phyloP scores from a whole-genome alignment of 176 grass and related monocot species.

The Puccinellia tenuiflora region DNA sequence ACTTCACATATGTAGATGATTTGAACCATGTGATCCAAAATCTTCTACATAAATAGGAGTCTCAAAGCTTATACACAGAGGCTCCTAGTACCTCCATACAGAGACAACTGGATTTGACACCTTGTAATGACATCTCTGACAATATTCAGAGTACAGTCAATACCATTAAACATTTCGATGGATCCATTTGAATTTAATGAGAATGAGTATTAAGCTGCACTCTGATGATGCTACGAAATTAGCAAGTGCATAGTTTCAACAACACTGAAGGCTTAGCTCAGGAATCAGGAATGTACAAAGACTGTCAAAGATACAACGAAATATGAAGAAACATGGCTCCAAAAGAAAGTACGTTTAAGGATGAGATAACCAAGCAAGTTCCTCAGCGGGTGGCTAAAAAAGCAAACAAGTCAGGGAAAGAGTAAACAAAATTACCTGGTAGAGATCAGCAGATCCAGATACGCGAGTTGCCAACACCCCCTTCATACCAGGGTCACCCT shows the following conservation, averaged over 20 bases:
- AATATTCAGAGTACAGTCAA: constrained; percentile 5
- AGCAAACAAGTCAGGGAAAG: not conserved
- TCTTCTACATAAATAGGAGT: constrained; percentile 5
- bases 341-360: not conserved
- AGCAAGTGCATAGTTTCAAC: not conserved
- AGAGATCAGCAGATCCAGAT: constrained; percentile 95
- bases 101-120: not conserved
- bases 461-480: constrained; percentile 85
- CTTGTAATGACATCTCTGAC: not conserved
- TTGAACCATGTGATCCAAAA: not conserved
- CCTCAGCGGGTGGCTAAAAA: not conserved
- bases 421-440: constrained; percentile 51
- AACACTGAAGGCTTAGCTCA: not conserved
- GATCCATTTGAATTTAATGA: not conserved
- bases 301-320: not conserved
- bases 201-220: not conserved
- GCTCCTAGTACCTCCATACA: not conserved
- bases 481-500: constrained; percentile 91
- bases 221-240: not conserved
- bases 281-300: not conserved
- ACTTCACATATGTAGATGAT: not conserved
- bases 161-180: not conserved
- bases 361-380: constrained; percentile 1
- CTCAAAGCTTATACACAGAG: not conserved
- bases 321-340: not conserved